Percentiles rank a stretch among this genome's conserved stretches.
Evolutionary conservation across 805 yeast genomes (phyloP).

Genomic region (Metschnikowia kunwiensis): DNA sequence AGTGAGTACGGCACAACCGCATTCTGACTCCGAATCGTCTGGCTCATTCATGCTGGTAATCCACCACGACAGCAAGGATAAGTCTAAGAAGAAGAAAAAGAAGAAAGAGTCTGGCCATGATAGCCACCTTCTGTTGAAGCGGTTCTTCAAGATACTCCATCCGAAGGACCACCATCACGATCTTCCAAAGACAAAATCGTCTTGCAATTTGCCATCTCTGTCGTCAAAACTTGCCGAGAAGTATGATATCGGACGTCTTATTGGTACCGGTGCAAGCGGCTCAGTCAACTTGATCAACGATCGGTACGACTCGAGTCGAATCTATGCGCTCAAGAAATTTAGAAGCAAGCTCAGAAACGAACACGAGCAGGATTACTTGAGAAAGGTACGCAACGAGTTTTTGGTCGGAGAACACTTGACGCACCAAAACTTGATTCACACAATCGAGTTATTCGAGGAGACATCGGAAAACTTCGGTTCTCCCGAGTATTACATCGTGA

Average conservation of each 20-base stretch:
- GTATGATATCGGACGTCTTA: constrained; percentile 67
- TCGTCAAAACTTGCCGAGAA: constrained; percentile 39
- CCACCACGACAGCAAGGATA: constrained; percentile 3
- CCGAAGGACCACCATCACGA: constrained; percentile 18
- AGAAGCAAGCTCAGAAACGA: constrained; percentile 63
- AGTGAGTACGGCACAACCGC: constrained; percentile 1
- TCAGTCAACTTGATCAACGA: constrained; percentile 78
- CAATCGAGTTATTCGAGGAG: constrained; percentile 76
- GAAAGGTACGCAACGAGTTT: constrained; percentile 79
- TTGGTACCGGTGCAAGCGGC: constrained; percentile 95
- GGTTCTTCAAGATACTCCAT: constrained; percentile 52
- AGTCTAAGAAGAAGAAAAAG: constrained; percentile 3
- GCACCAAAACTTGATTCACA: constrained; percentile 78
- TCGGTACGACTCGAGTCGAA: constrained; percentile 46
- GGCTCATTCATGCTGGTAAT: constrained; percentile 5
- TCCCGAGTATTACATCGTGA: constrained; percentile 60
- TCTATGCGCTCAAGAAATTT: constrained; percentile 87
- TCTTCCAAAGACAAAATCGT: constrained; percentile 9
- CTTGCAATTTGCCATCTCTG: constrained; percentile 10
- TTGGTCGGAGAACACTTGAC: constrained; percentile 69
- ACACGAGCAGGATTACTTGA: constrained; percentile 63
- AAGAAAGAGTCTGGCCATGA: constrained; percentile 8
- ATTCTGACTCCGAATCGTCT: constrained; percentile 13
- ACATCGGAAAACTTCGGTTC: constrained; percentile 3
- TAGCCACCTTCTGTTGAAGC: constrained; percentile 36